Evolutionary conservation across 306 rosid species (phyloP).

Genomic region (Bauhinia variegata): DNA sequence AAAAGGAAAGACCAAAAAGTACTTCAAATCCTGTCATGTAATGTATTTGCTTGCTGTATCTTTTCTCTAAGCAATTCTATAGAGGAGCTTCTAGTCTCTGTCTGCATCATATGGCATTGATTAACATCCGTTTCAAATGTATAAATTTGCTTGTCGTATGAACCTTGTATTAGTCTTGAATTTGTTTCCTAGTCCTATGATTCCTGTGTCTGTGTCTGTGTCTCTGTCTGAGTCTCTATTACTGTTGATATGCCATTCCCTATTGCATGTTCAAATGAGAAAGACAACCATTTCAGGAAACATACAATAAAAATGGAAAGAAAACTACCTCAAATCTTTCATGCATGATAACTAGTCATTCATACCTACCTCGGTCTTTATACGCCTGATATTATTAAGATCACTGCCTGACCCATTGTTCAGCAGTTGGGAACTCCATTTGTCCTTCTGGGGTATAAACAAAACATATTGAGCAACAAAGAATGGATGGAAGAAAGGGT

Average conservation of each 20-base stretch:
- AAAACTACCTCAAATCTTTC: neutral
- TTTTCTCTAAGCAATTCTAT: constrained; percentile 33
- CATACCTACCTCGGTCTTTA: constrained; percentile 43
- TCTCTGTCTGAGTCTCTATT: constrained; percentile 33
- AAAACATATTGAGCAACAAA: too few species aligned
- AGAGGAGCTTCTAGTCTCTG: constrained; percentile 40
- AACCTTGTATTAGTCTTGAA: constrained; percentile 31
- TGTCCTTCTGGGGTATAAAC: constrained; percentile 17
- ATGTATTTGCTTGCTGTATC: constrained; percentile 35
- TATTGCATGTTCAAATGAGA: constrained; percentile 45
- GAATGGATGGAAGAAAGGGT: too few species aligned
- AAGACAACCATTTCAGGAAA: neutral
- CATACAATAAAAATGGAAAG: neutral
- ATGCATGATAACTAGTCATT: neutral
- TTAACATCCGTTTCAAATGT: constrained; percentile 9
- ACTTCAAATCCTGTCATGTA: constrained; percentile 29
- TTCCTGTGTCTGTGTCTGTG: constrained; percentile 9
- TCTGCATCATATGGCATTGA: constrained; percentile 24
- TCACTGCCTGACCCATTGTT: constrained; percentile 41
- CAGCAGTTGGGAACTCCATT: constrained; percentile 37
- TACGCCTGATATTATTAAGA: constrained; percentile 32
- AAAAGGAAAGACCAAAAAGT: neutral
- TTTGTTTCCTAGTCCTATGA: constrained; percentile 41
- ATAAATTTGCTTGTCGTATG: constrained; percentile 30
- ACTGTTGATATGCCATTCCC: constrained; percentile 43